A percentile compares a stretch with the other conserved stretches of the same genome.
phyloP scores from a whole-genome alignment of 192 early-diverging fungal species.

The Jimgerdemannia lactiflua region DNA sequence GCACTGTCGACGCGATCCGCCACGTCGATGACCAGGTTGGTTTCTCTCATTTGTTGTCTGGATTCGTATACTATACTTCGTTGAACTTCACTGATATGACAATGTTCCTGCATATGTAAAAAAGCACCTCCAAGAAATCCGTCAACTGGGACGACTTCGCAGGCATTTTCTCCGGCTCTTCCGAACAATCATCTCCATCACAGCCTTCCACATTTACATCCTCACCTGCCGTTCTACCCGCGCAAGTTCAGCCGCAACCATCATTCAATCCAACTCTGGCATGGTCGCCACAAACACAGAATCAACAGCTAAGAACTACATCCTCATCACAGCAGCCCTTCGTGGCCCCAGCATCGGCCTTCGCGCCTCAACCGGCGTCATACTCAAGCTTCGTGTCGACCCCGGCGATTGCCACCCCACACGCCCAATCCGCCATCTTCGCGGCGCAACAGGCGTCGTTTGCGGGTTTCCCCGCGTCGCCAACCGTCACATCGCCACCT shows the following conservation, averaged over 20 bases:
- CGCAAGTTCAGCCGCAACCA: neutral
- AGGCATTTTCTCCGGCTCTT: neutral
- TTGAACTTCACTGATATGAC: neutral
- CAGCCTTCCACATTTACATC: neutral
- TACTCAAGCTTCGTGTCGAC: neutral
- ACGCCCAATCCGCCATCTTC: neutral
- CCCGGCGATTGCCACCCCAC: neutral
- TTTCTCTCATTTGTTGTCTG: neutral
- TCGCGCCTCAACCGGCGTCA: neutral
- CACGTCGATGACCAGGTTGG: neutral
- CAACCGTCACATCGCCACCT: too few relatives aligned
- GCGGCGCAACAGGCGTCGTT: neutral
- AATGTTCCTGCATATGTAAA: neutral
- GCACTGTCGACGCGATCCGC: neutral
- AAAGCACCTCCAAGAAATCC: neutral
- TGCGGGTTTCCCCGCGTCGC: too few relatives aligned
- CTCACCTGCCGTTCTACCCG: neutral
- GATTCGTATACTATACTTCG: neutral
- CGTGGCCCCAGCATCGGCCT: neutral
- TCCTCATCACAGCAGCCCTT: neutral
- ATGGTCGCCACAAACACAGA: neutral
- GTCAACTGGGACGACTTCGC: neutral
- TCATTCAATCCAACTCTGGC: neutral
- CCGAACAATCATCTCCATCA: neutral
- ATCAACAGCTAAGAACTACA: neutral